Conservation (phyloP, 768 basidiomycete genomes). For the Tricholoma hemisulphureum region DNA sequence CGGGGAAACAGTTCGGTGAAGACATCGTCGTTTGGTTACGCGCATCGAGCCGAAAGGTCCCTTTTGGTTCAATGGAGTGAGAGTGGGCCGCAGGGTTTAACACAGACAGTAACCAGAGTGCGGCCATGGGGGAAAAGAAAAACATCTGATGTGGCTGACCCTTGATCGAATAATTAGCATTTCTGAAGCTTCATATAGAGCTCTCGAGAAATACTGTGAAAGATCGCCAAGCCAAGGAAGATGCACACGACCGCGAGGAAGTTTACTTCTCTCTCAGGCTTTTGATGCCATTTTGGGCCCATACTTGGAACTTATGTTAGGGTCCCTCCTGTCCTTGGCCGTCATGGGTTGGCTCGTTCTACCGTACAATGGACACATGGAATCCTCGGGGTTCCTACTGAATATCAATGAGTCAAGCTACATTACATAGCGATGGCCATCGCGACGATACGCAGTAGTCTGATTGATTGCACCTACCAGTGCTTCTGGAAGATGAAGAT, state of each 20-base stretch:
- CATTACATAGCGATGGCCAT: too few species aligned
- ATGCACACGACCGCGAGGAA: background rate
- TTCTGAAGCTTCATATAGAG: background rate
- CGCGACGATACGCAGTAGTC: too few species aligned
- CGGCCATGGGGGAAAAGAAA: background rate
- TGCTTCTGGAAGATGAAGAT: too few species aligned
- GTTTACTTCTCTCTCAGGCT: too few species aligned
- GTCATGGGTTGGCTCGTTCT: too few species aligned
- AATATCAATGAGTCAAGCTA: too few species aligned
- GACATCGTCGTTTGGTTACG: conserved; percentile 1
- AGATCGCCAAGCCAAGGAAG: background rate
- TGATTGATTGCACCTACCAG: too few species aligned
- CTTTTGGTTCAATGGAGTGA: conserved; percentile 12
- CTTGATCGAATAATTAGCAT: background rate
- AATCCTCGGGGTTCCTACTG: too few species aligned
- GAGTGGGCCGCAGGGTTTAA: conserved; percentile 3
- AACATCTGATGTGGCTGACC: background rate
- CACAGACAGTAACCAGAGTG: background rate
- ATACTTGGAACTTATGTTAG: too few species aligned
- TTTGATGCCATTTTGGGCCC: too few species aligned
- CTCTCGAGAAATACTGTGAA: background rate
- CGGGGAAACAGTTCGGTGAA: conserved; percentile 22
- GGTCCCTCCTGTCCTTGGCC: too few species aligned
- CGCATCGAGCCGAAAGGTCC: conserved; percentile 5
- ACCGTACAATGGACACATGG: too few species aligned